A percentile compares a stretch with the other conserved stretches of the same genome.
phyloP scores from a whole-genome alignment of 2,329 filamentous ascomycete genomes.

The Endocalyx cinctus region DNA sequence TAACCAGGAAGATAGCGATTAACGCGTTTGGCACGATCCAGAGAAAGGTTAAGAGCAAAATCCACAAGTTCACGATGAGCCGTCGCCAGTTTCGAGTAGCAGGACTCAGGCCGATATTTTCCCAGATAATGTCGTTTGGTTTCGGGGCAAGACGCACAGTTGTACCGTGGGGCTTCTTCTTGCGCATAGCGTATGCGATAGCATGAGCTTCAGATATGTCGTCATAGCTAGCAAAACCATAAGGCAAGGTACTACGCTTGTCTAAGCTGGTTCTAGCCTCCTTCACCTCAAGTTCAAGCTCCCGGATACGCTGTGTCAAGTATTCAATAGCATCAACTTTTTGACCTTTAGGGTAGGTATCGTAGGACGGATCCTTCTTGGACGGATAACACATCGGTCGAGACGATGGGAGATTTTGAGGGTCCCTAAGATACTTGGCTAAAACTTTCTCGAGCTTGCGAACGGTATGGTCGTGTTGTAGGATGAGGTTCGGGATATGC shows the following conservation, averaged over 20 bases:
- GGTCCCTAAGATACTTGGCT: conserved; percentile 87
- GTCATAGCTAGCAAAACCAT: conserved; percentile 91
- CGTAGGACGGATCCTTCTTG: conserved; percentile 69
- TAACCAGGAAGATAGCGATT: conserved; percentile 90
- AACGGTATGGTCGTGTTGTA: conserved; percentile 76
- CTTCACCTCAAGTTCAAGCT: conserved; percentile 79
- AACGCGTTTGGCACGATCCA: conserved; percentile 92
- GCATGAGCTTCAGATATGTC: conserved; percentile 82
- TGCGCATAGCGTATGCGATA: conserved; percentile 76
- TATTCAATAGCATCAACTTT: conserved; percentile 95
- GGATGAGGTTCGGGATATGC: conserved; percentile 78
- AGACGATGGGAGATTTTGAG: conserved; percentile 68
- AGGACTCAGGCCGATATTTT: conserved; percentile 74
- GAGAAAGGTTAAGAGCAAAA: conserved; percentile 70
- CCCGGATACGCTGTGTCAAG: conserved; percentile 75
- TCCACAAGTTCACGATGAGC: conserved; percentile 80
- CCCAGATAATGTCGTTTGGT: conserved; percentile 93
- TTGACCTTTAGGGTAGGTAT: conserved; percentile 56
- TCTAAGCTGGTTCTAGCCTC: conserved; percentile 78
- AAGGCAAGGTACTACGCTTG: conserved; percentile 81
- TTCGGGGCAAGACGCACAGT: conserved; percentile 75
- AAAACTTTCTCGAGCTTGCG: conserved; percentile 77
- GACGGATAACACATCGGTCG: conserved; percentile 76
- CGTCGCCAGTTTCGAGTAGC: conserved; percentile 66
- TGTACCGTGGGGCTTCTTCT: conserved; percentile 75